These are phyloP conservation scores for Paraphoma chrysanthemicola DNA, from an alignment of 2,329 filamentous ascomycete genomes.

Conservation along the genomic window DNA sequence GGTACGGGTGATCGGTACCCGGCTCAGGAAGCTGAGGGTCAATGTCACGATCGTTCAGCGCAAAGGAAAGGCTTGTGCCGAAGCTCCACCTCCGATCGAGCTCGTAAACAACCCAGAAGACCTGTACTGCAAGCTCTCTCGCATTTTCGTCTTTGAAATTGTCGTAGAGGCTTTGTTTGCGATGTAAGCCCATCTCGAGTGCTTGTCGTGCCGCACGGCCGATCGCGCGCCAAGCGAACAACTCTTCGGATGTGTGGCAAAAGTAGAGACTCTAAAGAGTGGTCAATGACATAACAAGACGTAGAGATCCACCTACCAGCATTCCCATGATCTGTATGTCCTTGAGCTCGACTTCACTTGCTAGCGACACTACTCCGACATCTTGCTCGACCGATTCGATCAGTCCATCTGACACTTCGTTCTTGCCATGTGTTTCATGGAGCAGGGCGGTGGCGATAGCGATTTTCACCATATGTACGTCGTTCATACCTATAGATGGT, in stretches of 20 bases:
- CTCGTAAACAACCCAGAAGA: slow-evolving; percentile 29
- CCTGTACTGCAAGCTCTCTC: slow-evolving; percentile 20
- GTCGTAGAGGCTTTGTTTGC: slow-evolving; percentile 22
- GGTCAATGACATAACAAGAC: background rate
- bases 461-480: slow-evolving; percentile 21
- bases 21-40: slow-evolving; percentile 28
- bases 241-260: slow-evolving; percentile 24
- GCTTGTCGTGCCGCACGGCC: slow-evolving; percentile 24
- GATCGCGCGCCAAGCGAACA: slow-evolving; percentile 28
- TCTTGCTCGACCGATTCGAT: slow-evolving; percentile 22
- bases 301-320: slow-evolving; percentile 2
- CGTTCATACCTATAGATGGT: slow-evolving; percentile 5
- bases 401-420: slow-evolving; percentile 14
- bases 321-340: slow-evolving; percentile 31
- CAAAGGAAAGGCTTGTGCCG: slow-evolving; percentile 27
- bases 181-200: slow-evolving; percentile 28
- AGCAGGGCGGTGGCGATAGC: slow-evolving; percentile 24
- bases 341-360: slow-evolving; percentile 19
- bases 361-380: slow-evolving; percentile 16
- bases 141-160: slow-evolving; percentile 18
- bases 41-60: slow-evolving; percentile 25
- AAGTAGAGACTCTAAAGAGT: slow-evolving; percentile 19
- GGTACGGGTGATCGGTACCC: slow-evolving; percentile 18
- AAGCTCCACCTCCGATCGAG: slow-evolving; percentile 32
- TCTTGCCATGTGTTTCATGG: slow-evolving; percentile 22